Conservation (phyloP, 2,329 filamentous ascomycete genomes). For the Harringtonia aguacate region DNA sequence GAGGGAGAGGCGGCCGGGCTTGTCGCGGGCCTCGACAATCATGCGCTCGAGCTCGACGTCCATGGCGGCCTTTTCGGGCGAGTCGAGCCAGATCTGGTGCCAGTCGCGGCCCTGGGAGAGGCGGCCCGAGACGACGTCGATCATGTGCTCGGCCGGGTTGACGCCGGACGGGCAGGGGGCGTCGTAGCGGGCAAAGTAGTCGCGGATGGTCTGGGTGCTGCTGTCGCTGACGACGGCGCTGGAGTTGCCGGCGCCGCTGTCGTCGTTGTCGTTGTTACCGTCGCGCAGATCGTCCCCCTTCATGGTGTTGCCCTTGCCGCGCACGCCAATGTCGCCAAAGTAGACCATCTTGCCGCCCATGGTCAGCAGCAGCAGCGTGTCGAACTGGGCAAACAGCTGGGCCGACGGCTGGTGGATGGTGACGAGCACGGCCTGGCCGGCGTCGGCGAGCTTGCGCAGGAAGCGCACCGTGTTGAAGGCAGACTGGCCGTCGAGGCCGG, state of each 20-base stretch:
- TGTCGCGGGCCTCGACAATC: constrained; percentile 28
- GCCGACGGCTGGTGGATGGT: constrained; percentile 63
- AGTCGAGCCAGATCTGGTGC: constrained; percentile 24
- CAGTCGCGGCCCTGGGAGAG: constrained; percentile 31
- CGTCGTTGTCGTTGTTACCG: background rate
- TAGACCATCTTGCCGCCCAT: constrained; percentile 56
- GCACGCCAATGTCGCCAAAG: constrained; percentile 48
- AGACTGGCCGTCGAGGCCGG: constrained; percentile 56
- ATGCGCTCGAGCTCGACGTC: constrained; percentile 54
- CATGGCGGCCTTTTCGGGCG: constrained; percentile 32
- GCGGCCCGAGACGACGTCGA: constrained; percentile 44
- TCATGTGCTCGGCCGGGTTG: constrained; percentile 73
- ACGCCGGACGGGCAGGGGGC: constrained; percentile 48
- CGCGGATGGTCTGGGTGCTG: constrained; percentile 37
- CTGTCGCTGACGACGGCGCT: constrained; percentile 10
- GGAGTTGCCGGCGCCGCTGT: background rate
- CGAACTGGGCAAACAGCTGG: constrained; percentile 55
- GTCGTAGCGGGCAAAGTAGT: constrained; percentile 59
- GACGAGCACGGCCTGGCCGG: constrained; percentile 56
- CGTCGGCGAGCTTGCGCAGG: constrained; percentile 54
- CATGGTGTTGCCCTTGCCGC: background rate
- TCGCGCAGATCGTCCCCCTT: background rate
- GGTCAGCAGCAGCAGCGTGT: constrained; percentile 53
- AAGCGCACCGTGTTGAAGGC: constrained; percentile 57
- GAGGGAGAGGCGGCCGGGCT: background rate